Conservation (phyloP, 108 stramenopile species). For the Cyclostephanos tholiformis region DNA sequence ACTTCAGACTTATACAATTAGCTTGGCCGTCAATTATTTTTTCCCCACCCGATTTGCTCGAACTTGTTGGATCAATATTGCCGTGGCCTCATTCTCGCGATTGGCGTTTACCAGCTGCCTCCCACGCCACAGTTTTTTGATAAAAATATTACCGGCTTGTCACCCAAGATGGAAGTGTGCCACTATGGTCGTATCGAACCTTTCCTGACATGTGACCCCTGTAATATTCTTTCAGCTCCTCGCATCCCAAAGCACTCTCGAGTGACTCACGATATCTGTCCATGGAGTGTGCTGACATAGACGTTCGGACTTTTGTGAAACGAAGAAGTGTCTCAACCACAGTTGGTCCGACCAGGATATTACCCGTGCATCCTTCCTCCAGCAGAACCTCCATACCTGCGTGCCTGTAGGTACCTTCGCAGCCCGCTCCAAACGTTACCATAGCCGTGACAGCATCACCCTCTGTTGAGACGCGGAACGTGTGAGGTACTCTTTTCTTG, state of each 20-base stretch:
- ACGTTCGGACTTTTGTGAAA: constrained; percentile 76
- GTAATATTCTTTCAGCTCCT: constrained; percentile 78
- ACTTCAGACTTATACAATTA: too few relatives aligned
- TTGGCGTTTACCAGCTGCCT: too few relatives aligned
- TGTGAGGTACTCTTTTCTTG: constrained; percentile 78
- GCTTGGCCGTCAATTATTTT: too few relatives aligned
- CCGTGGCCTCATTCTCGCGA: too few relatives aligned
- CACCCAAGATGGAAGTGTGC: constrained; percentile 50
- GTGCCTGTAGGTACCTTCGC: constrained; percentile 76
- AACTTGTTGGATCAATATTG: too few relatives aligned
- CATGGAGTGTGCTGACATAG: constrained; percentile 66
- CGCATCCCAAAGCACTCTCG: constrained; percentile 63
- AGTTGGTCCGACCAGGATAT: constrained; percentile 79
- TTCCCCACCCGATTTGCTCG: too few relatives aligned
- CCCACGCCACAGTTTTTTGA: not conserved
- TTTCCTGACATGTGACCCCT: constrained; percentile 55
- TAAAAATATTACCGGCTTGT: constrained; percentile 38
- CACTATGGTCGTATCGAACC: constrained; percentile 34
- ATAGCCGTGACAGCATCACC: constrained; percentile 77
- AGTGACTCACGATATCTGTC: constrained; percentile 70
- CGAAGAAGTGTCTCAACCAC: constrained; percentile 83
- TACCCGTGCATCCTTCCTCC: constrained; percentile 81
- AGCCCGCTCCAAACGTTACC: constrained; percentile 53
- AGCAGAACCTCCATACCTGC: constrained; percentile 75
- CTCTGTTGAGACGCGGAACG: constrained; percentile 75